phyloP scores from a whole-genome alignment of 768 basidiomycete species.

The Rhodotorula diobovata region DNA sequence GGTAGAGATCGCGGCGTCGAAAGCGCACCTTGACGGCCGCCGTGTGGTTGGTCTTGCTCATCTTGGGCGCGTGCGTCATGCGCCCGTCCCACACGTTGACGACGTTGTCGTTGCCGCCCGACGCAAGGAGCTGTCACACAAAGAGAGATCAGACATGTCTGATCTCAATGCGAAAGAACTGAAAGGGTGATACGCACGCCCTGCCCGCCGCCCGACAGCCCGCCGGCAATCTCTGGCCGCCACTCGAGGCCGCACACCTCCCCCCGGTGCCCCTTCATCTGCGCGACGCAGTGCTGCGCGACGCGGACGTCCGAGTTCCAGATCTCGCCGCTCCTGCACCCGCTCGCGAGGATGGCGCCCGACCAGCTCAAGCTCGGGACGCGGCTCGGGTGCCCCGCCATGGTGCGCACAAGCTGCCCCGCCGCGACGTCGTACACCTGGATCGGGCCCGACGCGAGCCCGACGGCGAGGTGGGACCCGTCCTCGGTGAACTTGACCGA shows the following conservation, averaged over 20 bases:
- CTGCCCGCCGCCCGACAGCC: constrained; percentile 40
- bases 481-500: constrained; percentile 49
- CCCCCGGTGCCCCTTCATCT: constrained; percentile 80
- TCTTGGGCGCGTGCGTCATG: constrained; percentile 61
- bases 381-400: constrained; percentile 79
- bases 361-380: constrained; percentile 82
- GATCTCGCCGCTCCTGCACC: constrained; percentile 89
- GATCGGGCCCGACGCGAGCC: constrained; percentile 73
- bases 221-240: constrained; percentile 66
- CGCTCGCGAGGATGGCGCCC: constrained; percentile 71
- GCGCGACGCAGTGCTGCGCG: constrained; percentile 79
- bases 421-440: constrained; percentile 91
- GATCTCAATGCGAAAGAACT: not conserved
- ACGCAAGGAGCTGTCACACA: constrained; percentile 64
- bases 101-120: constrained; percentile 95
- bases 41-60: constrained; percentile 86
- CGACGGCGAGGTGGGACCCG: constrained; percentile 70
- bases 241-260: constrained; percentile 91
- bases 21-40: constrained; percentile 61
- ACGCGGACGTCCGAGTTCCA: constrained; percentile 94
- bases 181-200: constrained; percentile 28
- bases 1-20: too few species aligned
- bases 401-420: constrained; percentile 75
- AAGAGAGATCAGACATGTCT: not conserved
- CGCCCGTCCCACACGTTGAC: constrained; percentile 96